These are phyloP conservation scores for Chlorella sp. DNA, from an alignment of 139 green algal genomes.

Conservation along the genomic window DNA sequence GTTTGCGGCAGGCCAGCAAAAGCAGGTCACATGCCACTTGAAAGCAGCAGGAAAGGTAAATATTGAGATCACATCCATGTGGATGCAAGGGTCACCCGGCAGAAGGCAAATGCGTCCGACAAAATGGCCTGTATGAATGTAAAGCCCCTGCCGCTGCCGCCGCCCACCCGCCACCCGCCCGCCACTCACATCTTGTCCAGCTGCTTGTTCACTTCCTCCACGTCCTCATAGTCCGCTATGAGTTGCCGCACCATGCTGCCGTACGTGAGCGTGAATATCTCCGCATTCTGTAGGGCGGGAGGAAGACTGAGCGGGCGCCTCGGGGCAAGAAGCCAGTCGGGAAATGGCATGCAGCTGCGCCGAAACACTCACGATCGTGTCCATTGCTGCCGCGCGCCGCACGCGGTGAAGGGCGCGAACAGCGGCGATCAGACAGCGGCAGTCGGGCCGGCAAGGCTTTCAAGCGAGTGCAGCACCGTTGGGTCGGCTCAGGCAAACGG, in stretches of 20 bases:
- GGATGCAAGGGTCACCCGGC: not conserved
- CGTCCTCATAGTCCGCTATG: constrained; percentile 92
- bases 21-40: not conserved
- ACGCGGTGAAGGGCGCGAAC: too few relatives aligned
- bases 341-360: not conserved
- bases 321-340: not conserved
- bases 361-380: constrained; percentile 26
- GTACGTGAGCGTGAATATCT: constrained; percentile 98
- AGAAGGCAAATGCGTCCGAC: not conserved
- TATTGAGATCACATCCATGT: not conserved
- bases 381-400: constrained; percentile 3
- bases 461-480: too few relatives aligned
- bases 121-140: too few relatives aligned
- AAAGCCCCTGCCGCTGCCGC: too few relatives aligned
- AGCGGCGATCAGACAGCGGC: too few relatives aligned
- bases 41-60: too few relatives aligned
- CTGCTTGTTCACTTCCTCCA: constrained; percentile 97
- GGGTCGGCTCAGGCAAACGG: too few relatives aligned
- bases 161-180: not conserved
- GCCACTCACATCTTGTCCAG: constrained; percentile 90
- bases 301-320: not conserved
- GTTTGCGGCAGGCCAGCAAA: not conserved
- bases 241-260: constrained; percentile 97
- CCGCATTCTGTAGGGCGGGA: constrained; percentile 76
- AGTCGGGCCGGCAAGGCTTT: too few relatives aligned